These are phyloP conservation scores for Ogataea philodendri DNA, from an alignment of 805 yeast genomes.

Conservation along the genomic window DNA sequence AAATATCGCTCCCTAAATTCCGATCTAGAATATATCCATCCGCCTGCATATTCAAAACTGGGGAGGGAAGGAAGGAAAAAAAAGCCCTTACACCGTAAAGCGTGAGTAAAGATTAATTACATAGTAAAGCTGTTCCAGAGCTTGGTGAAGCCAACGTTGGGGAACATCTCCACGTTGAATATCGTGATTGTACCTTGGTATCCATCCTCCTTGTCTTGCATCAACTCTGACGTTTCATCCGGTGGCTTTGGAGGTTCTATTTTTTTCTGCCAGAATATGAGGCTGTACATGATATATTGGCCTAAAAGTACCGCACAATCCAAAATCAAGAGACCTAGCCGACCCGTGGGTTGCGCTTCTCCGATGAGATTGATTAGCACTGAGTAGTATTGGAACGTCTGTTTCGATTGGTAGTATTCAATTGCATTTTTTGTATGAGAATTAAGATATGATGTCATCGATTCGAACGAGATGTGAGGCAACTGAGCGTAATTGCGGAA, in stretches of 20 bases:
- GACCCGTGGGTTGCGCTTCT: slow-evolving; percentile 17
- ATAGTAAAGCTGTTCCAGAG: slow-evolving; percentile 6
- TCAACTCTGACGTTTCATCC: background rate
- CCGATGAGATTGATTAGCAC: slow-evolving; percentile 31
- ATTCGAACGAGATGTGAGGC: background rate
- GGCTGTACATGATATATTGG: slow-evolving; percentile 20
- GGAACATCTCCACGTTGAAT: slow-evolving; percentile 21
- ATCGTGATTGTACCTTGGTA: slow-evolving; percentile 17
- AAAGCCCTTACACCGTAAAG: slow-evolving; percentile 8
- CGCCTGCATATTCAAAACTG: background rate
- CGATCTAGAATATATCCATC: slow-evolving; percentile 1
- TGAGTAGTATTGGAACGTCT: slow-evolving; percentile 21
- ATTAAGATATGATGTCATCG: slow-evolving; percentile 16
- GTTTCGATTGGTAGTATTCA: slow-evolving; percentile 16
- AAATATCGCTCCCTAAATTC: slow-evolving; percentile 2
- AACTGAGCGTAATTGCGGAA: slow-evolving; percentile 4
- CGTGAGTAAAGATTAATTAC: background rate
- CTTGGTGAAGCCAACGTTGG: slow-evolving; percentile 8
- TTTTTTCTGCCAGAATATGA: slow-evolving; percentile 15
- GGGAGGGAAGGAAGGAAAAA: background rate
- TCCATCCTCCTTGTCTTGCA: slow-evolving; percentile 13
- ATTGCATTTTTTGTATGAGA: slow-evolving; percentile 15
- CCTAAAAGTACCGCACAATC: slow-evolving; percentile 23
- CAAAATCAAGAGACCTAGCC: slow-evolving; percentile 15
- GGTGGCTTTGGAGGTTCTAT: slow-evolving; percentile 1